Evolutionary conservation across 148 eudicot species (phyloP).

Genomic region (Rhododendron vialii): DNA sequence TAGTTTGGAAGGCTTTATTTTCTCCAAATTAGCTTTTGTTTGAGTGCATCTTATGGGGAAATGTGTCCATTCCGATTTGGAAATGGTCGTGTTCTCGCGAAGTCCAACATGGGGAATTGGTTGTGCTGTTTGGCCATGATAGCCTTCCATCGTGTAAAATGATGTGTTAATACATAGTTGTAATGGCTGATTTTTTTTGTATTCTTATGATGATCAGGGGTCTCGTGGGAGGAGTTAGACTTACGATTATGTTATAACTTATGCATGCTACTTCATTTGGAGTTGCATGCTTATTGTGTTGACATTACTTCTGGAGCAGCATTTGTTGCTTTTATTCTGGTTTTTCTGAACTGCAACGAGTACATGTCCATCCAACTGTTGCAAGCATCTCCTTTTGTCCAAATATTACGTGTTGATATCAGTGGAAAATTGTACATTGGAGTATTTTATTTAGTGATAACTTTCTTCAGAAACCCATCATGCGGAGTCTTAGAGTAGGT

Average conservation of each 20-base stretch:
- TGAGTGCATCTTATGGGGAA: not conserved
- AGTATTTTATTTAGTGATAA: not conserved
- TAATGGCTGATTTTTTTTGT: not conserved
- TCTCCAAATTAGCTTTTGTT: not conserved
- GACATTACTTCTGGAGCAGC: not conserved
- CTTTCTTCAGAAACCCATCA: not conserved
- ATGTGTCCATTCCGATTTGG: not conserved
- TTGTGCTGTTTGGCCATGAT: not conserved
- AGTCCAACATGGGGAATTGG: not conserved
- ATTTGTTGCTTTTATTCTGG: not conserved
- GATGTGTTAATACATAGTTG: no score
- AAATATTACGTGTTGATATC: not conserved
- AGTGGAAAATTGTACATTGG: not conserved
- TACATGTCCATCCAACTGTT: not conserved
- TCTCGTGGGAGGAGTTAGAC: conserved; percentile 34
- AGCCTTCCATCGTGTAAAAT: not conserved
- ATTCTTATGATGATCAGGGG: not conserved
- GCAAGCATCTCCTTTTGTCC: not conserved
- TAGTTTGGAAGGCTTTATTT: not conserved
- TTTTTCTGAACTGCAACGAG: not conserved
- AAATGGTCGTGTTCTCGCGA: not conserved
- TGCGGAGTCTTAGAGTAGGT: not conserved
- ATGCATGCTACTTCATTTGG: not conserved
- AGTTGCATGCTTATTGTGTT: not conserved
- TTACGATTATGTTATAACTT: conserved; percentile 9